Evolutionary conservation across 1,284 basidiomycete species (phyloP), one percentile per base, ranked within the genome.

Genomic region (Cutaneotrichosporon sp.): DNA sequence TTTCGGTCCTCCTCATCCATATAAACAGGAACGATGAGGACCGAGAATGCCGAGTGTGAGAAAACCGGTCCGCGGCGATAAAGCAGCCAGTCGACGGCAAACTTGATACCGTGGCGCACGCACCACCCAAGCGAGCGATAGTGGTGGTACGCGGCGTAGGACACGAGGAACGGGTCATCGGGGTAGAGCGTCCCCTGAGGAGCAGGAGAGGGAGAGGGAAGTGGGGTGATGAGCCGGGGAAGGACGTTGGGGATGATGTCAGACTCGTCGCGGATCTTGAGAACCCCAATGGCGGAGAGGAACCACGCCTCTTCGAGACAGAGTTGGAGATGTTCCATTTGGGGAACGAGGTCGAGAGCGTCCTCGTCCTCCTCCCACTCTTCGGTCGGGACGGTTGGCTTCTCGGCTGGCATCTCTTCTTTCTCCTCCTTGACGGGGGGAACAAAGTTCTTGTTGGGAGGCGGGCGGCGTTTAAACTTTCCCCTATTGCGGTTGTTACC

Each of bases 51-150:
- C 55, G 5, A 40, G 36, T 99, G 97, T 4, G 89, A 85, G 77
- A 98, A 98, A 0, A 97, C 92, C 0, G 96, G 95, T 0, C 97
- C 97, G 10, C 90, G 86, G 68, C 94, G 95, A 81, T 99, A 99
- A 36, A 99, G 82, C 16, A 99, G 84, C 81, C 90, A 92, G 74
- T 99, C 97, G 50, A 90, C 90, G 75, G 94, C 97, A 80, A 99
- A 99, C 81, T 99, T 99, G 82, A 97, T 89, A 3, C 97, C 97
- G 30, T 87, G 88, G 78, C 95, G 93, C 66, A 97, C 89, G 18
- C 97, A 91, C 97, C 97, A 99, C n/a, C 97, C 97, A 5, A 99
- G 85, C 2, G 94, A 93, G 22, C 96, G 88, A 76, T 91, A 99
- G 80, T 99, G 93, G 77, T 99, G 96, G 75, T 96, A 97, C 8